Conservation (phyloP, 1,139 yeast species). For the Blastobotrys petasosporus region DNA sequence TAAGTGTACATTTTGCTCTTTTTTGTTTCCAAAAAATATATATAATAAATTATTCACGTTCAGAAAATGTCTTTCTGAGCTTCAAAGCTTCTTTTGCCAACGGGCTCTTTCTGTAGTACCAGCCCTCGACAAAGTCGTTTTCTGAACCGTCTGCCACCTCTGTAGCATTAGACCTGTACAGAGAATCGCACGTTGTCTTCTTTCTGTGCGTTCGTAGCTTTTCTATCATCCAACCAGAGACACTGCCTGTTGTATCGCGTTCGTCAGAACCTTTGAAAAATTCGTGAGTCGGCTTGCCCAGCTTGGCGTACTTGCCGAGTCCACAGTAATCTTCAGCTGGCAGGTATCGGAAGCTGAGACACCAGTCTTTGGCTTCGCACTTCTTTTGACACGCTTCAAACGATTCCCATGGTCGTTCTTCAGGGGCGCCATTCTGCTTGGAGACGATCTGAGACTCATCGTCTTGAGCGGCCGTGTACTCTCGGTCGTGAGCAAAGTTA, state of each 20-base stretch:
- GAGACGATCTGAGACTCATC: constrained; percentile 12
- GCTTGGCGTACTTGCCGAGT: constrained; percentile 13
- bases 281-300: constrained; percentile 16
- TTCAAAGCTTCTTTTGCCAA: constrained; percentile 6
- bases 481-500: constrained; percentile 17
- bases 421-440: constrained; percentile 12
- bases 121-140: constrained; percentile 17
- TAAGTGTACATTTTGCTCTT: no score
- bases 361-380: constrained; percentile 21
- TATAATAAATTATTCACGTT: neutral
- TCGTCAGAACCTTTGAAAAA: neutral
- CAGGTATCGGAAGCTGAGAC: constrained; percentile 26
- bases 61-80: neutral
- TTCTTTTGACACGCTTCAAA: constrained; percentile 23
- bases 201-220: constrained; percentile 28
- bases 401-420: constrained; percentile 18
- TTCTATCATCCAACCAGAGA: constrained; percentile 29
- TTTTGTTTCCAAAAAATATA: no score
- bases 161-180: constrained; percentile 2
- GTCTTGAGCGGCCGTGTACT: constrained; percentile 13
- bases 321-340: constrained; percentile 19
- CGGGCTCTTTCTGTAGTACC: constrained; percentile 13
- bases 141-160: constrained; percentile 12
- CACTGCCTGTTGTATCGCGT: constrained; percentile 7
- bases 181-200: constrained; percentile 22